phyloP scores from a whole-genome alignment of 148 eudicot genomes.

The Rhododendron kiyosumense region DNA sequence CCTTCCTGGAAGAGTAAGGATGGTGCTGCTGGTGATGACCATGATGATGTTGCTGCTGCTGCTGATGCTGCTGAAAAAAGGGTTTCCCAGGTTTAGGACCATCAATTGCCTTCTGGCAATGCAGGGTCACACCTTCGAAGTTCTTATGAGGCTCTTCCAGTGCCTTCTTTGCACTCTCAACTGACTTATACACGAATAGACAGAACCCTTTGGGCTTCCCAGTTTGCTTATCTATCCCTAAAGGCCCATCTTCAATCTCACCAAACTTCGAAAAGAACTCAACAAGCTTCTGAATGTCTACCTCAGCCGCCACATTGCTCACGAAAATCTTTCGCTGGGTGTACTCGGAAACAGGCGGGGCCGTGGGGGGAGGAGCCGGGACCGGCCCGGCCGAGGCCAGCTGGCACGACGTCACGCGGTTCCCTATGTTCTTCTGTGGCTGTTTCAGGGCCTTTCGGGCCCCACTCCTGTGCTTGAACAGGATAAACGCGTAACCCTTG shows the following conservation, averaged over 20 bases:
- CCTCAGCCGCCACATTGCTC: conserved; percentile 79
- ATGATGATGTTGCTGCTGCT: conserved; percentile 25
- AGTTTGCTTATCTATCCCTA: conserved; percentile 78
- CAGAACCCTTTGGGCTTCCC: conserved; percentile 92
- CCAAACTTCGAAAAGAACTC: conserved; percentile 66
- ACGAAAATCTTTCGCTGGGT: conserved; percentile 90
- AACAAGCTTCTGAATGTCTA: conserved; percentile 53
- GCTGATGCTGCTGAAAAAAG: conserved; percentile 13
- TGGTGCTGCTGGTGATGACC: conserved; percentile 18
- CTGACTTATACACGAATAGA: conserved; percentile 65
- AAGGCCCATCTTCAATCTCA: conserved; percentile 93
- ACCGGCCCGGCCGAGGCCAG: conserved; percentile 85
- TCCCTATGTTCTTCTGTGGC: conserved; percentile 86
- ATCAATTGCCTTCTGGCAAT: conserved; percentile 73
- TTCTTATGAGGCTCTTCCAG: conserved; percentile 89
- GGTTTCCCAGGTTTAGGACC: conserved; percentile 65
- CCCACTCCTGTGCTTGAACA: conserved; percentile 61
- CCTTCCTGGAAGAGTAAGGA: conserved; percentile 47
- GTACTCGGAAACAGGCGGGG: conserved; percentile 52
- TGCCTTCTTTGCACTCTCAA: conserved; percentile 67
- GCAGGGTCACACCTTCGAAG: conserved; percentile 67
- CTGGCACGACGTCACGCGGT: conserved; percentile 75
- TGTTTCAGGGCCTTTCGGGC: conserved; percentile 59
- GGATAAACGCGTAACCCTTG: conserved; percentile 80
- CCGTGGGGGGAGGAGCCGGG: conserved; percentile 26